Base-by-base conservation (phyloP, 1,284 basidiomycete species). In the Grifola frondosa region DNA sequence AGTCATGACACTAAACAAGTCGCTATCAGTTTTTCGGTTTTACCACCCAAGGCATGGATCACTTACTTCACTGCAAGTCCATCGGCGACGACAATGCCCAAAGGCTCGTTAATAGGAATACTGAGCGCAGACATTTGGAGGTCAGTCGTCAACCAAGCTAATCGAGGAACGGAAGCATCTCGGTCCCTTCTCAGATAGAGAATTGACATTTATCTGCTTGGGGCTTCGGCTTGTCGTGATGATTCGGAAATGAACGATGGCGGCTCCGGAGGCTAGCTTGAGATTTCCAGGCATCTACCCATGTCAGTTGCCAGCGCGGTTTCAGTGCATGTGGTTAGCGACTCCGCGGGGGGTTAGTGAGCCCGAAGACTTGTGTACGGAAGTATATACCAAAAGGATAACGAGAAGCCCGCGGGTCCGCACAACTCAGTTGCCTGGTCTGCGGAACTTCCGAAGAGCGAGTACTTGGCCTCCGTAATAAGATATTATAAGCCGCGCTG, bases 61-160 rank as follows among this genome's bases (percentile, higher is more conserved):
- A 61, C 62, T 54, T 44, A 64, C 62, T 54, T 57, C 19, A 62
- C 62, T 37, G 57, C 56, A 19, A 46, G 44, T 39, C 43, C 57
- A 56, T 64, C 53, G 34, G 34, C 25, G 30, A 56, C 44, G 38
- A 57, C 53, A 35, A 52, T 58, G 49, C 54, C 54, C 41, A 56
- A 42, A 22, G 56, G 44, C 46, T 50, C 48, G 36, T 41, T 30
- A 38, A 53, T 42, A 31, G 53, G 50, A 26, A 56, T 38, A 43
- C 50, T 48, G 44, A 51, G 39, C 16, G 36, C 35, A 9, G 44
- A 49, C 38, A 16, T 17, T 48, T 42, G 44, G 42, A 42, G 24
- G 16, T 33, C 49, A 51, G 47, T 44, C 54, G 50, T 53, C 33
- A 44, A 52, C 49, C 42, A 37, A 41, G 38, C 43, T 46, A 37